These are phyloP conservation scores for Coemansia sp. DNA, from an alignment of 192 early-diverging fungal genomes.

Conservation along the genomic window DNA sequence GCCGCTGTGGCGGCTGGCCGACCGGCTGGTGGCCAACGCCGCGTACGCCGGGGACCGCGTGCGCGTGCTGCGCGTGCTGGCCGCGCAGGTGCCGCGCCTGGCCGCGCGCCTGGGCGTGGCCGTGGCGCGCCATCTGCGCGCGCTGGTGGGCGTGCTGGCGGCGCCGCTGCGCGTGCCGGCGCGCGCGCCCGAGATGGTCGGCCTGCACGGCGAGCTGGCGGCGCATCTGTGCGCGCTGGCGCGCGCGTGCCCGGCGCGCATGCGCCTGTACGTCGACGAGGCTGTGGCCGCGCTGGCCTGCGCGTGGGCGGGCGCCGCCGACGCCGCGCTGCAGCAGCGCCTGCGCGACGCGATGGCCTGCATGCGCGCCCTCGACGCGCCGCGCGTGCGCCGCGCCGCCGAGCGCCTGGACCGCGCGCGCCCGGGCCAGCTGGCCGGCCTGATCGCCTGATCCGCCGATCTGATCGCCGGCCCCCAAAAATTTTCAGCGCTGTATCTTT, in stretches of 20 bases:
- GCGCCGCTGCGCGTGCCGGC: constrained; percentile 20
- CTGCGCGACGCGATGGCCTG: too few species aligned
- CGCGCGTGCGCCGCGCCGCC: too few species aligned
- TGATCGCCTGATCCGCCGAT: too few species aligned
- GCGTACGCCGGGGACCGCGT: constrained; percentile 33
- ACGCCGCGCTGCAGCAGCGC: too few species aligned
- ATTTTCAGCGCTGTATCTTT: too few species aligned
- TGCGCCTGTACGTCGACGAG: constrained; percentile 14
- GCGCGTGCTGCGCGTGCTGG: constrained; percentile 8
- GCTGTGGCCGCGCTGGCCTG: constrained; percentile 34
- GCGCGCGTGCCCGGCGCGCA: constrained; percentile 17
- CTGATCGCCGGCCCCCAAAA: too few species aligned
- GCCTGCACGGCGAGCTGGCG: constrained; percentile 16
- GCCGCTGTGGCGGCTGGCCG: constrained; percentile 23
- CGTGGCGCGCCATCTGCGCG: constrained; percentile 24
- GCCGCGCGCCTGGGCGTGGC: constrained; percentile 23
- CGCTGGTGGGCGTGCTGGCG: constrained; percentile 24
- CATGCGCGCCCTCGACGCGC: too few species aligned
- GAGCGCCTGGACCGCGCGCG: too few species aligned
- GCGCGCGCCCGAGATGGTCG: constrained; percentile 3
- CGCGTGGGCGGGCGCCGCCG: constrained; percentile 12
- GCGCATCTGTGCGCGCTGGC: constrained; percentile 18
- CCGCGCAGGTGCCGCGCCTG: constrained; percentile 7
- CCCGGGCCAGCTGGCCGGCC: too few species aligned
- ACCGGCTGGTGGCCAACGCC: constrained; percentile 20